Conservation (phyloP, 805 yeast genomes). For the Yarrowia keelungensis region DNA sequence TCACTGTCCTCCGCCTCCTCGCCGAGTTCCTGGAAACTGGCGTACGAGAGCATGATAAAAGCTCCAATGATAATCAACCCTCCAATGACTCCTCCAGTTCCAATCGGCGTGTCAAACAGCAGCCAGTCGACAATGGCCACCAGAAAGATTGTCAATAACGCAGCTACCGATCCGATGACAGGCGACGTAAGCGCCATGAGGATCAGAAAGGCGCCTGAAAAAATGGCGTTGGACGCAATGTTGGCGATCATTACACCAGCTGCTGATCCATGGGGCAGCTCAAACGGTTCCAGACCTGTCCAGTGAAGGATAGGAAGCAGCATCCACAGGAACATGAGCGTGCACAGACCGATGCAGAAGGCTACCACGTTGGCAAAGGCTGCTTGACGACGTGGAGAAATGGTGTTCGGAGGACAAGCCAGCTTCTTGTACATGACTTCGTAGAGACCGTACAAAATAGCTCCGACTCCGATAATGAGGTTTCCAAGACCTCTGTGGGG, state of each 20-base stretch:
- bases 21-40: slow-evolving; percentile 50
- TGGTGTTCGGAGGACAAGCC: slow-evolving; percentile 76
- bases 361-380: slow-evolving; percentile 81
- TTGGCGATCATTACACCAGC: slow-evolving; percentile 61
- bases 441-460: slow-evolving; percentile 78
- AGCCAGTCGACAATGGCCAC: slow-evolving; percentile 81
- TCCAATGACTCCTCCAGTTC: slow-evolving; percentile 67
- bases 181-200: slow-evolving; percentile 87
- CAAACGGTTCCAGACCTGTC: slow-evolving; percentile 63
- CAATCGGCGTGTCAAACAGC: slow-evolving; percentile 64
- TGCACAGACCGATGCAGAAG: slow-evolving; percentile 67
- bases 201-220: slow-evolving; percentile 74
- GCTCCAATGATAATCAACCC: slow-evolving; percentile 74
- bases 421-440: slow-evolving; percentile 81
- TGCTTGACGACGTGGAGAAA: slow-evolving; percentile 71
- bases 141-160: slow-evolving; percentile 75
- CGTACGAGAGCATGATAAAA: slow-evolving; percentile 60
- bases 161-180: slow-evolving; percentile 71
- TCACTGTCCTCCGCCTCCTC: slow-evolving; percentile 50
- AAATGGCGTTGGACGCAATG: slow-evolving; percentile 66
- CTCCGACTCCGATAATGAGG: slow-evolving; percentile 72
- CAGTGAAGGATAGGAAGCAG: slow-evolving; percentile 59
- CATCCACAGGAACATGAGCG: slow-evolving; percentile 59
- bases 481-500: slow-evolving; percentile 75
- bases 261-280: slow-evolving; percentile 55